Percentiles rank a stretch among this genome's conserved stretches.
Evolutionary conservation across 768 basidiomycete genomes (phyloP).

Genomic region (Lactarius sanguifluus): DNA sequence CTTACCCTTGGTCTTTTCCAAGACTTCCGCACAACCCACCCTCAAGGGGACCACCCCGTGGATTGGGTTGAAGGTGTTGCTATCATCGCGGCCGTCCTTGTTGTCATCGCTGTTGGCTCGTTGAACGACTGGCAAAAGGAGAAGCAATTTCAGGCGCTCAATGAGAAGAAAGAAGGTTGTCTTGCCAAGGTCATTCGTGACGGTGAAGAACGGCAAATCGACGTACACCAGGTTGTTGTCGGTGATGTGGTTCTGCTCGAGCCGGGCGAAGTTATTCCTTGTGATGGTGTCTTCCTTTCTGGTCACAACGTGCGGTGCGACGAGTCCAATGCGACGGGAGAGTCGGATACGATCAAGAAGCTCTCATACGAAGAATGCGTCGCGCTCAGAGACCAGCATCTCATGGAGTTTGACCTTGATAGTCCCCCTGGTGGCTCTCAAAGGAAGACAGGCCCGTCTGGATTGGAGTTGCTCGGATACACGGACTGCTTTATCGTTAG

Average conservation of each 20-base stretch:
- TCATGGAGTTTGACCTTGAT: slow-evolving; percentile 8
- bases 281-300: slow-evolving; percentile 90
- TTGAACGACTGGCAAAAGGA: slow-evolving; percentile 99
- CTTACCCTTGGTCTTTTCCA: slow-evolving; percentile 94
- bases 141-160: slow-evolving; percentile 89
- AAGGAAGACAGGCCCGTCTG: slow-evolving; percentile 25
- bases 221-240: slow-evolving; percentile 81
- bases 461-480: slow-evolving; percentile 46
- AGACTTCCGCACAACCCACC: slow-evolving; percentile 74
- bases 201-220: slow-evolving; percentile 34
- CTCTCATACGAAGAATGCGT: slow-evolving; percentile 72
- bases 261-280: slow-evolving; percentile 94
- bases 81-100: slow-evolving; percentile 70
- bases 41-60: slow-evolving; percentile 67
- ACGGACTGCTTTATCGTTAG: slow-evolving; percentile 90
- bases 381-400: slow-evolving; percentile 42
- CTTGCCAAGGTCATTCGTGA: slow-evolving; percentile 63
- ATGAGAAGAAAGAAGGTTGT: slow-evolving; percentile 94
- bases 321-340: slow-evolving; percentile 94
- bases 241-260: slow-evolving; percentile 93
- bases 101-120: slow-evolving; percentile 87
- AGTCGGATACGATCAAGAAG: slow-evolving; percentile 94
- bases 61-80: slow-evolving; percentile 92
- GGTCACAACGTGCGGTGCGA: slow-evolving; percentile 96
- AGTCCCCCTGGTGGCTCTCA: slow-evolving; percentile 4